Conservation (phyloP, 202 grass and related monocot genomes). For the Carex sylvatica region DNA sequence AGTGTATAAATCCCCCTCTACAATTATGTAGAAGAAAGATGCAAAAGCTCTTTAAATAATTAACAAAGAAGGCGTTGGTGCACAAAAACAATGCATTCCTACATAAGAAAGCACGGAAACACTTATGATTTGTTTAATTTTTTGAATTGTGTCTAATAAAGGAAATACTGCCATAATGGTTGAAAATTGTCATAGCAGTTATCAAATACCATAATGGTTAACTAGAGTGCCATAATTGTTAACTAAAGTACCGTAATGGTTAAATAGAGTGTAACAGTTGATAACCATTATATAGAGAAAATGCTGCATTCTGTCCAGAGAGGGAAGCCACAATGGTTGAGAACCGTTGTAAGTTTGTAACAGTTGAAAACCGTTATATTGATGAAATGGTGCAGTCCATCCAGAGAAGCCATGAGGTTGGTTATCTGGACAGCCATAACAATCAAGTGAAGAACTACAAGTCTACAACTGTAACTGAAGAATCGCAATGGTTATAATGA, state of each 20-base stretch:
- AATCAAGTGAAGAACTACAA: neutral
- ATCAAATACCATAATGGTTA: neutral
- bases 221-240: neutral
- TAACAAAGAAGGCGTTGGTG: too few species aligned
- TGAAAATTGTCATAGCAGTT: neutral
- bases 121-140: neutral
- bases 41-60: too few species aligned
- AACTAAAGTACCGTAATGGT: neutral
- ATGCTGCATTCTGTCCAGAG: too few species aligned
- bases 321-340: neutral
- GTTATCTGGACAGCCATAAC: neutral
- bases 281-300: neutral
- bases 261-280: neutral
- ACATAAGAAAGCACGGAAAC: neutral
- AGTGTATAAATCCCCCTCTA: too few species aligned
- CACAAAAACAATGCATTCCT: too few species aligned
- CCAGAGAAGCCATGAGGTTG: neutral
- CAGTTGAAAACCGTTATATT: neutral
- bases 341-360: neutral
- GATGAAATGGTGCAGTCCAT: neutral
- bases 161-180: neutral
- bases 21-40: too few species aligned
- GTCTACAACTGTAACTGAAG: neutral
- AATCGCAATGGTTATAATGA: neutral
- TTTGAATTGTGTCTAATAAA: neutral